Conservation (phyloP, 768 basidiomycete species). For the Boletus sp. region DNA sequence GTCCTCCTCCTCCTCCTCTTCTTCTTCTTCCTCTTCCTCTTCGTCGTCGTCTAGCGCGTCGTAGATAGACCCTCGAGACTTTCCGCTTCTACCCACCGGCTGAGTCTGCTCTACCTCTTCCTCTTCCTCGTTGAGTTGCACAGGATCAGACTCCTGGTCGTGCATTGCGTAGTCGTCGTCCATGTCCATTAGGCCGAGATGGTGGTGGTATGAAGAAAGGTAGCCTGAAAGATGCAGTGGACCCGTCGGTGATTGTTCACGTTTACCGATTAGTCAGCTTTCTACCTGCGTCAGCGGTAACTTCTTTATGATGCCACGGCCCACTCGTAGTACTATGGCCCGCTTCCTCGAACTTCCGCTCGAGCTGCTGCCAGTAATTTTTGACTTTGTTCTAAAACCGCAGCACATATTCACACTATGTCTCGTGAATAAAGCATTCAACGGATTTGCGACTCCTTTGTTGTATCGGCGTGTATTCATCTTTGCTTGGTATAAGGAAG, state of each 20-base stretch:
- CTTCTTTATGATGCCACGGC: no score
- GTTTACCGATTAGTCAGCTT: conserved; percentile 26
- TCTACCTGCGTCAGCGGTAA: neutral
- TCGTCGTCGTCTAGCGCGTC: conserved; percentile 40
- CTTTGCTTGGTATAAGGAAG: conserved; percentile 69
- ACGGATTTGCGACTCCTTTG: conserved; percentile 44
- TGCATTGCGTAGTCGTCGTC: conserved; percentile 37
- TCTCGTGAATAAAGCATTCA: conserved; percentile 58
- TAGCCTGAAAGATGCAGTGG: neutral
- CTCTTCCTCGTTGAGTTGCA: conserved; percentile 38
- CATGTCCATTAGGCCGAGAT: conserved; percentile 30
- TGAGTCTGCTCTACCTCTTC: conserved; percentile 32
- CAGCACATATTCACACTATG: conserved; percentile 51
- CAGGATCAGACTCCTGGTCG: conserved; percentile 28
- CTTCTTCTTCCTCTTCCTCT: conserved; percentile 59
- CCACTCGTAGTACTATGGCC: conserved; percentile 41
- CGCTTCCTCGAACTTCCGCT: conserved; percentile 59
- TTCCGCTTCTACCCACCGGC: conserved; percentile 20
- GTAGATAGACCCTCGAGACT: conserved; percentile 33
- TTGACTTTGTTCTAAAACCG: conserved; percentile 50
- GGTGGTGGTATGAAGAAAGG: conserved; percentile 25
- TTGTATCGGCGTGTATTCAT: conserved; percentile 63
- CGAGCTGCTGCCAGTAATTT: conserved; percentile 59
- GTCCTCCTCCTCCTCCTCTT: conserved; percentile 45
- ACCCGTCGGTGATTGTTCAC: neutral